Conservation (phyloP, 2,329 filamentous ascomycete genomes). For the Furcasterigmium furcatum region DNA sequence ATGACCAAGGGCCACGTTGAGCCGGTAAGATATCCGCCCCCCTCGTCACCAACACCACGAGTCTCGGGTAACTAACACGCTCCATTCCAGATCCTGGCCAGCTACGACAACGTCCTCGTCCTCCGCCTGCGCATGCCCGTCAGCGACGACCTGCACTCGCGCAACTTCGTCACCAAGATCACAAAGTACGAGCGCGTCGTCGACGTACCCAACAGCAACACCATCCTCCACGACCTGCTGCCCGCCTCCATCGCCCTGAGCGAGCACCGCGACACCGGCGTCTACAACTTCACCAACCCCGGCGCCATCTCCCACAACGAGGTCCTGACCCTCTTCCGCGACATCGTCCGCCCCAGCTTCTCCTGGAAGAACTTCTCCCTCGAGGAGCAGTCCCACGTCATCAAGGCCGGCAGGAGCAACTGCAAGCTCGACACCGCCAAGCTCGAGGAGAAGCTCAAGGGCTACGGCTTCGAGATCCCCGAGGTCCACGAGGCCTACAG, state of each 20-base stretch:
- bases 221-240: constrained; percentile 61
- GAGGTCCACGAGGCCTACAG: constrained; percentile 61
- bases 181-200: constrained; percentile 61
- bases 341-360: constrained; percentile 58
- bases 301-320: constrained; percentile 69
- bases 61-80: constrained; percentile 13
- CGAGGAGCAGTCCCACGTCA: constrained; percentile 64
- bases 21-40: no score
- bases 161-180: constrained; percentile 70
- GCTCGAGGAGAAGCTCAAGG: constrained; percentile 54
- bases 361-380: constrained; percentile 64
- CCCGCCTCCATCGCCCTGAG: constrained; percentile 58
- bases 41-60: no score
- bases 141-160: constrained; percentile 61
- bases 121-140: constrained; percentile 68
- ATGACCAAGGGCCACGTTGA: constrained; percentile 64
- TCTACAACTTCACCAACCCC: constrained; percentile 71
- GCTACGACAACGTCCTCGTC: constrained; percentile 59
- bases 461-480: constrained; percentile 55
- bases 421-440: constrained; percentile 63
- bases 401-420: constrained; percentile 67
- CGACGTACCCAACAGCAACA: constrained; percentile 67
- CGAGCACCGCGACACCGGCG: constrained; percentile 57
- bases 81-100: constrained; percentile 43
- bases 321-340: constrained; percentile 58